Evolutionary conservation across 2,329 filamentous ascomycete species (phyloP).

Genomic region (Lanzia echinophila): DNA sequence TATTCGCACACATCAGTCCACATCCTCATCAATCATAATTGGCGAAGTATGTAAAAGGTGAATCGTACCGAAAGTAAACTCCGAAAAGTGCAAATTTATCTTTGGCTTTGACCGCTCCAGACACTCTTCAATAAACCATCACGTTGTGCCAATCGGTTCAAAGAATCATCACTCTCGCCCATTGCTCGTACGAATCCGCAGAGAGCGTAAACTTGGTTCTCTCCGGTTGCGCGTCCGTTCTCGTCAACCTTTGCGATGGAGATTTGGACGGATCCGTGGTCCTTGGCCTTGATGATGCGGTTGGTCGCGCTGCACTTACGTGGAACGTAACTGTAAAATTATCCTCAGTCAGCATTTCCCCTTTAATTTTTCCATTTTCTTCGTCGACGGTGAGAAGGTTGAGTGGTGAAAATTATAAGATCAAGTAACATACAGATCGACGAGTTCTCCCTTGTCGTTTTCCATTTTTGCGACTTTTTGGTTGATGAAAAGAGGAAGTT

Average conservation of each 20-base stretch:
- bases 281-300: slow-evolving; percentile 99
- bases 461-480: slow-evolving; percentile 69
- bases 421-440: slow-evolving; percentile 75
- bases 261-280: slow-evolving; percentile 98
- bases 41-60: background rate
- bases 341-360: slow-evolving; percentile 7
- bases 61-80: slow-evolving; percentile 26
- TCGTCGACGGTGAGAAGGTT: background rate
- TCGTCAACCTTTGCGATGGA: slow-evolving; percentile 97
- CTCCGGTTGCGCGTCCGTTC: slow-evolving; percentile 88
- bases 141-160: slow-evolving; percentile 93
- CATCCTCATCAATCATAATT: background rate
- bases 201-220: slow-evolving; percentile 96
- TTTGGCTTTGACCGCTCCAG: slow-evolving; percentile 59
- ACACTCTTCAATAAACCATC: slow-evolving; percentile 97
- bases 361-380: slow-evolving; percentile 9
- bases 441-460: slow-evolving; percentile 99
- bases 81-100: slow-evolving; percentile 28
- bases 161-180: slow-evolving; percentile 93
- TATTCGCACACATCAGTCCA: slow-evolving; percentile 3
- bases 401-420: background rate
- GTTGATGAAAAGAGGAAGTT: slow-evolving; percentile 17
- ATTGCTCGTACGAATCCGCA: slow-evolving; percentile 96
- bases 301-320: slow-evolving; percentile 98
- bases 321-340: slow-evolving; percentile 72